A percentile compares a stretch with the other conserved stretches of the same genome.
These are phyloP conservation scores for Backusella psychrophila DNA, from an alignment of 192 early-diverging fungal species.

Conservation along the genomic window DNA sequence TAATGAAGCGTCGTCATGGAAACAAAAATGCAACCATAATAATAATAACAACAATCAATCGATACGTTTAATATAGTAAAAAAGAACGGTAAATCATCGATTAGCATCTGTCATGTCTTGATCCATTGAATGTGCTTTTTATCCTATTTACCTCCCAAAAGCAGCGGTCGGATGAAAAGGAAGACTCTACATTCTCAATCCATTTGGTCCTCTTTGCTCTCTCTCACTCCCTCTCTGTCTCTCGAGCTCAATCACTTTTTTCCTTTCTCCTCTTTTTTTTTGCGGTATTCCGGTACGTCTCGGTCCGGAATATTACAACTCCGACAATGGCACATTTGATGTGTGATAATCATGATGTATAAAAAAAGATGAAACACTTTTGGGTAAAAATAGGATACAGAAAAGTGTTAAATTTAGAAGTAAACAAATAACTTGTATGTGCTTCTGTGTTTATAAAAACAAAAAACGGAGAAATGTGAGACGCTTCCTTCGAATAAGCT, in stretches of 20 bases:
- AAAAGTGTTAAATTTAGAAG: too few species aligned
- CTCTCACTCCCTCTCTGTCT: not conserved
- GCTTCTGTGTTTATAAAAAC: not conserved
- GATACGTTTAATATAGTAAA: not conserved
- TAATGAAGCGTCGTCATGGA: not conserved
- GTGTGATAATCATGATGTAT: too few species aligned
- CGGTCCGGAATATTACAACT: not conserved
- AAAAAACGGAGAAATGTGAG: not conserved
- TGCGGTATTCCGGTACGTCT: not conserved
- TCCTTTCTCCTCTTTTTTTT: not conserved
- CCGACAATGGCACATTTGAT: not conserved
- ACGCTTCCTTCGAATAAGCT: too few species aligned
- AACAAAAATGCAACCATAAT: not conserved
- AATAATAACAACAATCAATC: not conserved
- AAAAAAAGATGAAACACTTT: too few species aligned
- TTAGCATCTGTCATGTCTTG: not conserved
- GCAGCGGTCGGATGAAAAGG: constrained; percentile 10
- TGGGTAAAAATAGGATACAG: too few species aligned
- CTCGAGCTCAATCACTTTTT: not conserved
- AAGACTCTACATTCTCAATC: constrained; percentile 1
- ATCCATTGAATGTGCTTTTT: not conserved
- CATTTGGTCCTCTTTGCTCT: constrained; percentile 3
- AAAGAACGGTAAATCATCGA: not conserved
- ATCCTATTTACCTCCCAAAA: constrained; percentile 10
- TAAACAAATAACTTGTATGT: not conserved